A percentile compares a stretch with the other conserved stretches of the same genome.
Conservation (phyloP, 2,329 filamentous ascomycete species). For the Helicocarpus griseus region DNA sequence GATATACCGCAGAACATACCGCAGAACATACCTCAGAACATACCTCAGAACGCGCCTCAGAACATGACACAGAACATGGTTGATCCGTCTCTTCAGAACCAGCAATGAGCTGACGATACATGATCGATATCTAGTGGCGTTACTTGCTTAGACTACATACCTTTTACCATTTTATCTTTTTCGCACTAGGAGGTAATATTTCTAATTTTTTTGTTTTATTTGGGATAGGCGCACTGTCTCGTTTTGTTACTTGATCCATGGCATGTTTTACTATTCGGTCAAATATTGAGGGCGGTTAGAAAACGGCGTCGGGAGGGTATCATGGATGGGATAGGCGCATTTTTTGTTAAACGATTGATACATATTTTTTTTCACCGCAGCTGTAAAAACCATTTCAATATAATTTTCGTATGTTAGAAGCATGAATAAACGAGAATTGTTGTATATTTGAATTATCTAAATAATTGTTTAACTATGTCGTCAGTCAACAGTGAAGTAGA, state of each 20-base stretch:
- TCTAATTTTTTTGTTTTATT: not conserved
- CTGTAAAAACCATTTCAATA: not conserved
- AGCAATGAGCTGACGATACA: not conserved
- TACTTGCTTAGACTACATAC: too few relatives aligned
- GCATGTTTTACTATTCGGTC: not conserved
- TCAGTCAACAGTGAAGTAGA: too few relatives aligned
- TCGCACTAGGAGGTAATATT: not conserved
- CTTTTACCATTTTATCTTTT: not conserved
- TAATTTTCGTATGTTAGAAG: not conserved
- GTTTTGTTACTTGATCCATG: not conserved
- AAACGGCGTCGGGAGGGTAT: not conserved
- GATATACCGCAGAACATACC: slow-evolving; percentile 26
- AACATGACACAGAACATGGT: slow-evolving; percentile 24
- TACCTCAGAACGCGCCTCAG: too few relatives aligned
- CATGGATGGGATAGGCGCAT: not conserved
- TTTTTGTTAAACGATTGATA: not conserved
- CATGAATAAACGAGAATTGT: too few relatives aligned
- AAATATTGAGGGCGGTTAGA: not conserved
- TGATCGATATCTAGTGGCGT: not conserved
- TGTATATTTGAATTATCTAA: too few relatives aligned
- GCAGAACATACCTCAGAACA: not conserved
- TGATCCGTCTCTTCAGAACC: slow-evolving; percentile 27
- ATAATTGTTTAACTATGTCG: too few relatives aligned
- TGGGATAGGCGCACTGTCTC: not conserved
- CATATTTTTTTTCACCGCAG: not conserved